Evolutionary conservation across 495 filamentous ascomycete species (phyloP).

Genomic region (Tuber magnatum): DNA sequence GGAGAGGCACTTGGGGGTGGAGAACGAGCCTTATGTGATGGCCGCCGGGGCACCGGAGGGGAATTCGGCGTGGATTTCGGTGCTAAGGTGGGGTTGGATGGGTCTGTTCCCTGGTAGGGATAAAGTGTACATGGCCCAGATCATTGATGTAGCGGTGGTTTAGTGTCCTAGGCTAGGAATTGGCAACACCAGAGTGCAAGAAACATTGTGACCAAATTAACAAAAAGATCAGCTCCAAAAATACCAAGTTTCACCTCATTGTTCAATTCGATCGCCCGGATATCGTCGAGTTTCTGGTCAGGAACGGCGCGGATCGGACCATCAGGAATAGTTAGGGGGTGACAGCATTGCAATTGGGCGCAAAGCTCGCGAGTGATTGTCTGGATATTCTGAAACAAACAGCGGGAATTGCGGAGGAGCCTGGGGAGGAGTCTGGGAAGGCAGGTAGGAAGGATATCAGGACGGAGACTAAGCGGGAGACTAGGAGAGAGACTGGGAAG

Average conservation of each 20-base stretch:
- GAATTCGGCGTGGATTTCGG: conserved; percentile 51
- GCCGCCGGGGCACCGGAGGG: conserved; percentile 42
- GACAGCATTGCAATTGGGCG: conserved; percentile 52
- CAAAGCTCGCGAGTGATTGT: conserved; percentile 60
- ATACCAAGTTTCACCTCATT: not conserved
- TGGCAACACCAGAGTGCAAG: not conserved
- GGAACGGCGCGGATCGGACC: not conserved
- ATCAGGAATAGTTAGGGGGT: conserved; percentile 1
- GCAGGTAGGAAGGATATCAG: too few species aligned
- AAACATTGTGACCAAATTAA: not conserved
- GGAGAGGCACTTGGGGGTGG: conserved; percentile 52
- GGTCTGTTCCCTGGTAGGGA: conserved; percentile 44
- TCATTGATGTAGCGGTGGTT: conserved; percentile 51
- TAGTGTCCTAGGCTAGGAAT: conserved; percentile 88
- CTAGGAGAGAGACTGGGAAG: too few species aligned
- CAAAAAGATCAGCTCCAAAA: not conserved
- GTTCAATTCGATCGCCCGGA: not conserved
- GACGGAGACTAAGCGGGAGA: too few species aligned
- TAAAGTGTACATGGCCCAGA: conserved; percentile 52
- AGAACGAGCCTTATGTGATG: conserved; percentile 48
- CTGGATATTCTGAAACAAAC: conserved; percentile 43
- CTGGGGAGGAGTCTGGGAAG: conserved; percentile 58
- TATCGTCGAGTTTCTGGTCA: not conserved
- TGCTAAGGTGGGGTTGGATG: conserved; percentile 48
- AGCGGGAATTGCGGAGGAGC: conserved; percentile 45